phyloP scores from a whole-genome alignment of 495 filamentous ascomycete species.

The Xylaria scruposa region DNA sequence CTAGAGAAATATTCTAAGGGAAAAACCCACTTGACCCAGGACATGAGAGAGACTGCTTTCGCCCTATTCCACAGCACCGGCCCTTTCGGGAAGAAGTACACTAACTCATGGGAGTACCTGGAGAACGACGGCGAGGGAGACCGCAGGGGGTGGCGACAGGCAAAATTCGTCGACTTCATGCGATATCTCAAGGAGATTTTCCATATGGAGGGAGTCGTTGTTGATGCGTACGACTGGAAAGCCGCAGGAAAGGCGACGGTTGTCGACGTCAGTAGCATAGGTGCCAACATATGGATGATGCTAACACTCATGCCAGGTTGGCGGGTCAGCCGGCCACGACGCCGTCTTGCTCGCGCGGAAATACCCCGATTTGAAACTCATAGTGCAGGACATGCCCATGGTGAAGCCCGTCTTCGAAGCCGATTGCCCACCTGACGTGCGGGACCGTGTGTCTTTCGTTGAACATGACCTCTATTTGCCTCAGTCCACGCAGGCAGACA shows the following conservation, averaged over 20 bases:
- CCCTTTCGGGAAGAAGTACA: conserved; percentile 35
- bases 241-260: conserved; percentile 38
- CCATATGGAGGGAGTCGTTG: conserved; percentile 37
- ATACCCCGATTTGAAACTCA: conserved; percentile 40
- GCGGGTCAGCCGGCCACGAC: conserved; percentile 40
- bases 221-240: conserved; percentile 43
- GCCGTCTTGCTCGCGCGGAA: conserved; percentile 38
- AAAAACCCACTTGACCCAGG: conserved; percentile 34
- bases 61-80: conserved; percentile 36
- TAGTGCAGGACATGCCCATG: conserved; percentile 47
- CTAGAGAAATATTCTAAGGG: conserved; percentile 35
- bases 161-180: conserved; percentile 42
- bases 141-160: conserved; percentile 38
- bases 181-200: conserved; percentile 39
- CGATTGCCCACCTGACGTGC: conserved; percentile 39
- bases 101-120: conserved; percentile 41
- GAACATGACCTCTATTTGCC: conserved; percentile 57
- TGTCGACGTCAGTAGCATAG: conserved; percentile 39
- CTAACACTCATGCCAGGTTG: conserved; percentile 33
- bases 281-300: not conserved
- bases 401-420: conserved; percentile 38
- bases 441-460: conserved; percentile 49
- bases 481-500: conserved; percentile 59
- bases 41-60: conserved; percentile 40
- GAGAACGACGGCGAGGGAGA: conserved; percentile 43